Conservation (phyloP, 257 asterid genomes). For the Nicotiana tabacum region DNA sequence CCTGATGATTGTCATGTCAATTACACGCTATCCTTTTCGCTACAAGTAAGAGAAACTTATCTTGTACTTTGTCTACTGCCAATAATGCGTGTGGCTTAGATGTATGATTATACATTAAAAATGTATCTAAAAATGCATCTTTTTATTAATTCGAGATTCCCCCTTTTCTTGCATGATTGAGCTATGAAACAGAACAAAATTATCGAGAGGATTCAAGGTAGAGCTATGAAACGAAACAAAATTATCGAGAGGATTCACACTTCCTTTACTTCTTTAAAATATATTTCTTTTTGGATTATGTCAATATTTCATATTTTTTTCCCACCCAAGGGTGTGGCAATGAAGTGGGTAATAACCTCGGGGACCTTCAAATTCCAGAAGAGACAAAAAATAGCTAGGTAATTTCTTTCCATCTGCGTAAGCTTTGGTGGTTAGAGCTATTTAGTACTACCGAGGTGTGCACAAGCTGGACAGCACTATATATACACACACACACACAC, state of each 20-base stretch:
- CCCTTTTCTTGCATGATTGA: neutral
- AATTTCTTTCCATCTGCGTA: no score
- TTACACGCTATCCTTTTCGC: constrained; percentile 79
- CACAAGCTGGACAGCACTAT: no score
- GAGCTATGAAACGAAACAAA: neutral
- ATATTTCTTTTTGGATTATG: neutral
- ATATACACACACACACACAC: no score
- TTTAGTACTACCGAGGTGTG: no score
- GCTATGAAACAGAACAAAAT: neutral
- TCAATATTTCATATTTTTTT: neutral
- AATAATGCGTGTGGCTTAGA: neutral
- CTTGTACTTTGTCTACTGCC: constrained; percentile 11
- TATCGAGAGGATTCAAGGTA: neutral
- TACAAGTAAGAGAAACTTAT: constrained; percentile 63
- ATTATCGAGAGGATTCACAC: neutral
- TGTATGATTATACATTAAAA: neutral
- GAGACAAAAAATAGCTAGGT: no score
- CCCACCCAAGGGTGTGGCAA: no score
- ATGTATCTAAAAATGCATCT: neutral
- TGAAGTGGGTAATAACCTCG: no score
- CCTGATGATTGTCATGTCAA: constrained; percentile 99
- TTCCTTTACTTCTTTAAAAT: neutral
- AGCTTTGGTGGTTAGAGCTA: no score
- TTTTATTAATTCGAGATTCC: neutral
- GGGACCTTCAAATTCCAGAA: no score